A percentile compares a stretch with the other conserved stretches of the same genome.
Evolutionary conservation across 805 yeast species (phyloP).

Genomic region (Lachancea nothofagi): DNA sequence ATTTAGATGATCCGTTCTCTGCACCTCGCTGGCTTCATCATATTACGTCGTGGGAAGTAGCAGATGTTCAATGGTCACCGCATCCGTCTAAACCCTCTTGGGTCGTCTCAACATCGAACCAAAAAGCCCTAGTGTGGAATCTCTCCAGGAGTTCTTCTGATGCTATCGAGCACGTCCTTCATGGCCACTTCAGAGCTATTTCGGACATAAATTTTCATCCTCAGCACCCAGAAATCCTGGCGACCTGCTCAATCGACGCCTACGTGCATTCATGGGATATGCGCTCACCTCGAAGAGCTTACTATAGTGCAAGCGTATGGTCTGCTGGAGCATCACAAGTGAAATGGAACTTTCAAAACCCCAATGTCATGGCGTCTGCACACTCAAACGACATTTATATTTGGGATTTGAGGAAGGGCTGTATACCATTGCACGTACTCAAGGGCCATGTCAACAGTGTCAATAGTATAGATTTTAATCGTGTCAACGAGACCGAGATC

Average conservation of each 20-base stretch:
- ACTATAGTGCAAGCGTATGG: slow-evolving; percentile 85
- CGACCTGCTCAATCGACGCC: slow-evolving; percentile 91
- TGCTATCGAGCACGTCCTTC: slow-evolving; percentile 83
- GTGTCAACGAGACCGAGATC: slow-evolving; percentile 51
- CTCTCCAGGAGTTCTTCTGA: slow-evolving; percentile 58
- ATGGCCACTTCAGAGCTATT: slow-evolving; percentile 87
- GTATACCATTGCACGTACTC: slow-evolving; percentile 61
- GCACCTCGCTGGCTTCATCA: slow-evolving; percentile 94
- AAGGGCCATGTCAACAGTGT: slow-evolving; percentile 80
- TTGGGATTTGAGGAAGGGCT: slow-evolving; percentile 88
- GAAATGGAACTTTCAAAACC: slow-evolving; percentile 80
- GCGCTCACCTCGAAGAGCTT: slow-evolving; percentile 71
- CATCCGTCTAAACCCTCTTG: slow-evolving; percentile 79
- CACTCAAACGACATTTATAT: slow-evolving; percentile 76
- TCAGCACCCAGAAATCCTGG: slow-evolving; percentile 74
- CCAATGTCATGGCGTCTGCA: slow-evolving; percentile 74
- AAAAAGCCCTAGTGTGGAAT: slow-evolving; percentile 94
- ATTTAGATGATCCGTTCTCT: slow-evolving; percentile 89
- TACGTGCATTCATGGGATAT: slow-evolving; percentile 87
- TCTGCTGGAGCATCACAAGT: slow-evolving; percentile 92
- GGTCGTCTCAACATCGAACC: slow-evolving; percentile 92
- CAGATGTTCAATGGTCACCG: slow-evolving; percentile 98
- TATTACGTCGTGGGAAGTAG: slow-evolving; percentile 94
- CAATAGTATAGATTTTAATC: slow-evolving; percentile 81
- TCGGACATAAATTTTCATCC: slow-evolving; percentile 95